Evolutionary conservation across 228 moss, liverwort and hornwort species (phyloP).

Genomic region (Sphagnum magellanicum): DNA sequence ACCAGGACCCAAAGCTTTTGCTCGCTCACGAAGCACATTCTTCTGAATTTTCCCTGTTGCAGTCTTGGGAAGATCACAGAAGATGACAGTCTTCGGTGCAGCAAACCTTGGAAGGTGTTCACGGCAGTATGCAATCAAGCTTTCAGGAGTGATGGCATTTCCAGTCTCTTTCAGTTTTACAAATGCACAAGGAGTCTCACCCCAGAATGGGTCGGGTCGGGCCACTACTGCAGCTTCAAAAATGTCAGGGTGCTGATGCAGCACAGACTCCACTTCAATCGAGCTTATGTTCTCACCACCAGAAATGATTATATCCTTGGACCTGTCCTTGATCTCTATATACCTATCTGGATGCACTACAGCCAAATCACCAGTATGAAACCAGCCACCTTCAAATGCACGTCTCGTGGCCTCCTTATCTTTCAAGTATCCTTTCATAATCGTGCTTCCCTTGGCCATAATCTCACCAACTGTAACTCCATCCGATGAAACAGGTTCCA

Average conservation of each 20-base stretch:
- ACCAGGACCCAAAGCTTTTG: constrained; percentile 26
- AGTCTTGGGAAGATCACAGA: constrained; percentile 61
- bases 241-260: constrained; percentile 56
- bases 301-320: constrained; percentile 83
- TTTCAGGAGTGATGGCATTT: constrained; percentile 18
- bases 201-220: constrained; percentile 58
- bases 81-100: constrained; percentile 56
- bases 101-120: constrained; percentile 39
- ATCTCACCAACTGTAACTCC: constrained; percentile 70
- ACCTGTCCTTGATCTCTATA: constrained; percentile 65
- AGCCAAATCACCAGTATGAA: constrained; percentile 71
- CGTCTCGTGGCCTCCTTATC: constrained; percentile 38
- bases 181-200: constrained; percentile 80
- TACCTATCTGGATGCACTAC: constrained; percentile 70
- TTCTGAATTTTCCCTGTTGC: constrained; percentile 81
- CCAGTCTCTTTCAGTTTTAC: constrained; percentile 38
- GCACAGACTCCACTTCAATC: constrained; percentile 62
- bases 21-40: constrained; percentile 46
- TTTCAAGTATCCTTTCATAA: constrained; percentile 85
- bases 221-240: constrained; percentile 79
- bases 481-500: constrained; percentile 58
- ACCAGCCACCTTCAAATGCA: constrained; percentile 68
- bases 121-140: constrained; percentile 43
- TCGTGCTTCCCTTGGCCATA: constrained; percentile 53
- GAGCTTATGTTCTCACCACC: constrained; percentile 88